Percentiles rank a stretch among this genome's conserved stretches.
phyloP scores from a whole-genome alignment of 2,329 filamentous ascomycete species.

The Colletotrichum zoysiae region DNA sequence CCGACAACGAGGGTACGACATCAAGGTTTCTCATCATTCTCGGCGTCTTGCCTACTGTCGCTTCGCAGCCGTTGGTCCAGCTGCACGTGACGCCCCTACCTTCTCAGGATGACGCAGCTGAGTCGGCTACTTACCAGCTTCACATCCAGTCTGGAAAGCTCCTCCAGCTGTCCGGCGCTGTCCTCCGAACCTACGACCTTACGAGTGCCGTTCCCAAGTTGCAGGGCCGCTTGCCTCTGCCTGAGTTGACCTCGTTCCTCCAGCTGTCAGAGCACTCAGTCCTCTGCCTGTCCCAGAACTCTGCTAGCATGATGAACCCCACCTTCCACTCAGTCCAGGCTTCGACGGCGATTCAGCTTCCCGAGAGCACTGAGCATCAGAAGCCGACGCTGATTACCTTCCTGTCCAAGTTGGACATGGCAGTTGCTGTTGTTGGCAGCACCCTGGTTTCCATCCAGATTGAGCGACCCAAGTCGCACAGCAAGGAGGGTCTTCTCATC shows the following conservation, averaged over 20 bases:
- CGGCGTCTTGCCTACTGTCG: slow-evolving; percentile 46
- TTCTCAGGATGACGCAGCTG: slow-evolving; percentile 42
- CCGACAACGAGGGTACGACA: slow-evolving; percentile 39
- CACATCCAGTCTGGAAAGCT: slow-evolving; percentile 74
- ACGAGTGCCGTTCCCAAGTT: slow-evolving; percentile 72
- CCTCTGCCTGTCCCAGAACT: slow-evolving; percentile 68
- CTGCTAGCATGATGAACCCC: slow-evolving; percentile 76
- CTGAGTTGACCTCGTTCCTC: slow-evolving; percentile 71
- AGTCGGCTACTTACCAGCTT: slow-evolving; percentile 61
- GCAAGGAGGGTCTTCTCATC: slow-evolving; percentile 73
- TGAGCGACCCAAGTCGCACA: slow-evolving; percentile 70
- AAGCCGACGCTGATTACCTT: slow-evolving; percentile 65
- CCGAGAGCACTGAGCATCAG: slow-evolving; percentile 51
- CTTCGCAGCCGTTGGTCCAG: slow-evolving; percentile 49
- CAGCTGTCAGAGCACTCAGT: slow-evolving; percentile 76
- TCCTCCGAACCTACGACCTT: slow-evolving; percentile 73
- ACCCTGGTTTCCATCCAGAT: slow-evolving; percentile 77
- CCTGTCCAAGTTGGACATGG: slow-evolving; percentile 75
- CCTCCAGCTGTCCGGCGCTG: slow-evolving; percentile 67
- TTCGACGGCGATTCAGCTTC: slow-evolving; percentile 59
- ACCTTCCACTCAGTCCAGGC: slow-evolving; percentile 74
- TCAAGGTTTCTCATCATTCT: slow-evolving; percentile 53
- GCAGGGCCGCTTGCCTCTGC: slow-evolving; percentile 65
- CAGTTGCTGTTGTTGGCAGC: slow-evolving; percentile 73
- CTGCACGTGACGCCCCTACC: slow-evolving; percentile 56